phyloP scores from a whole-genome alignment of 345 rosid genomes.

The Trapa incisa region DNA sequence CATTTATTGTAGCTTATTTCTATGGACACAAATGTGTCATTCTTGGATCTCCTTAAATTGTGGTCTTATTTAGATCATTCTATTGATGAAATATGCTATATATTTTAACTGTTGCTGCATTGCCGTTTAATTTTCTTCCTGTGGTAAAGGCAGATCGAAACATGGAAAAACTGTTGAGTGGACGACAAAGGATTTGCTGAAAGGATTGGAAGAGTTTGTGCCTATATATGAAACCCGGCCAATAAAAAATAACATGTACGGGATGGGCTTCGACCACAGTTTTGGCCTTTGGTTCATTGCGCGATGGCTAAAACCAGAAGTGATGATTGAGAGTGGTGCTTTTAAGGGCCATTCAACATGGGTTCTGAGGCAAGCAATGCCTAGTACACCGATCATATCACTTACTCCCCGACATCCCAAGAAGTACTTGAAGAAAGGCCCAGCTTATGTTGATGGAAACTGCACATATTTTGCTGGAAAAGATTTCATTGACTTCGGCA shows the following conservation, averaged over 20 bases:
- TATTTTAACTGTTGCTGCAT: background rate
- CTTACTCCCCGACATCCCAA: slow-evolving; percentile 89
- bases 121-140: slow-evolving; percentile 40
- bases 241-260: slow-evolving; percentile 81
- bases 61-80: background rate
- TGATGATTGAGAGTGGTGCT: slow-evolving; percentile 97
- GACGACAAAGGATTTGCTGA: slow-evolving; percentile 86
- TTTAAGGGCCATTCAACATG: slow-evolving; percentile 99
- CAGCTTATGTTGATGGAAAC: slow-evolving; percentile 91
- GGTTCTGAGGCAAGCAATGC: slow-evolving; percentile 98
- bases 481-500: slow-evolving; percentile 92
- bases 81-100: background rate
- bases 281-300: slow-evolving; percentile 96
- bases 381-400: slow-evolving; percentile 64
- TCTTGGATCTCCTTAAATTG: background rate
- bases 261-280: slow-evolving; percentile 99
- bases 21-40: background rate
- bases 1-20: background rate
- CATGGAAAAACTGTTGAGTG: slow-evolving; percentile 87
- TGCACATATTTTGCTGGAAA: slow-evolving; percentile 98
- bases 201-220: slow-evolving; percentile 84
- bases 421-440: slow-evolving; percentile 81
- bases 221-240: slow-evolving; percentile 87
- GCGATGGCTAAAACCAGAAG: slow-evolving; percentile 72
- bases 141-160: slow-evolving; percentile 99